These are phyloP conservation scores for Moricandia arvensis DNA, from an alignment of 345 rosid species.

Conservation along the genomic window DNA sequence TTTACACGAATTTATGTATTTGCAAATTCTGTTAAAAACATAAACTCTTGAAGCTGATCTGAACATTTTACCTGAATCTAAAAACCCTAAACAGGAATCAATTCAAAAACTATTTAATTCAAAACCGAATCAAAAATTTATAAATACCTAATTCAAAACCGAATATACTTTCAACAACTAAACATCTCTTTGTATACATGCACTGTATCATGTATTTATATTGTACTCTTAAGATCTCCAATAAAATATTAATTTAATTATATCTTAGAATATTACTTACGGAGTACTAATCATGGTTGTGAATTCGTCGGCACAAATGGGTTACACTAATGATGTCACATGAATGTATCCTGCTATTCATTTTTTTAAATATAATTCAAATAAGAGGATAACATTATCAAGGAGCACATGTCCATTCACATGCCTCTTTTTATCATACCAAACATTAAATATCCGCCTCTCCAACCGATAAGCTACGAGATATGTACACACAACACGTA, in stretches of 20 bases:
- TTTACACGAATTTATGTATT: background rate
- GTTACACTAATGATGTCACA: conserved; percentile 17
- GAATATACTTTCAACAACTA: too few relatives aligned
- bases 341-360: conserved; percentile 1
- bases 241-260: background rate
- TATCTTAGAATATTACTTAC: background rate
- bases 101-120: too few relatives aligned
- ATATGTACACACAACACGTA: conserved; percentile 24
- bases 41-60: too few relatives aligned
- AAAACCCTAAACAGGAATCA: too few relatives aligned
- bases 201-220: too few relatives aligned
- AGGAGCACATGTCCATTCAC: conserved; percentile 25
- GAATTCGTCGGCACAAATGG: conserved; percentile 22
- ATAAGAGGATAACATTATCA: conserved; percentile 11
- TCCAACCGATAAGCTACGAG: conserved; percentile 6
- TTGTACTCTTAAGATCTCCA: background rate
- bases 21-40: too few relatives aligned
- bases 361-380: background rate
- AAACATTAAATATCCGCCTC: conserved; percentile 32
- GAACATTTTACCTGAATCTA: too few relatives aligned
- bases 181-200: too few relatives aligned
- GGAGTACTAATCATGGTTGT: background rate
- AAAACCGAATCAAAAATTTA: too few relatives aligned
- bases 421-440: background rate
- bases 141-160: too few relatives aligned